These are phyloP conservation scores for Mitragyna speciosa DNA, from an alignment of 257 asterid species.

Conservation along the genomic window DNA sequence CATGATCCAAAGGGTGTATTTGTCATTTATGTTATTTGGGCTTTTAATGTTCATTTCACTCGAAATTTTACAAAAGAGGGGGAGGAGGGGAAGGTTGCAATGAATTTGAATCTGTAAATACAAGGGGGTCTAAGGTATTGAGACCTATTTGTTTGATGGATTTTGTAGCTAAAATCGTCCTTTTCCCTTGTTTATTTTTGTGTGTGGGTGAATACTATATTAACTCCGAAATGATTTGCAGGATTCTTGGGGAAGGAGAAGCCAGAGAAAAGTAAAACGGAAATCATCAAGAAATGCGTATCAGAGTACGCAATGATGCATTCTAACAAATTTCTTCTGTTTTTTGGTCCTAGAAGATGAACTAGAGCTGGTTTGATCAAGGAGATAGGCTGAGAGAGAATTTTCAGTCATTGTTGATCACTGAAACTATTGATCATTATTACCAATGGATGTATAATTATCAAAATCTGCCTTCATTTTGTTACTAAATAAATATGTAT, in stretches of 20 bases:
- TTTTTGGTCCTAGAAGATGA: background rate
- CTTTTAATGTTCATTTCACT: too few species aligned
- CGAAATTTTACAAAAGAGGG: too few species aligned
- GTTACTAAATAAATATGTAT: background rate
- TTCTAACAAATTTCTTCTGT: too few species aligned
- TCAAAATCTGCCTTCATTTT: background rate
- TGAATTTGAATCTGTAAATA: too few species aligned
- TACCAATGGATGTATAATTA: background rate
- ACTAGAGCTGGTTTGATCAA: background rate
- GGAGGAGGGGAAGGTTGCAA: too few species aligned
- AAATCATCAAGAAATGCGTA: background rate
- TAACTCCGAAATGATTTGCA: background rate
- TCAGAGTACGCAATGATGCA: background rate
- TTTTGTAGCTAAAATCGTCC: background rate
- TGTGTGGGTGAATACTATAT: background rate
- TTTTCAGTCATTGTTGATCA: too few species aligned
- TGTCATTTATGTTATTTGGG: too few species aligned
- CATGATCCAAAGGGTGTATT: too few species aligned
- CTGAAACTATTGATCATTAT: too few species aligned
- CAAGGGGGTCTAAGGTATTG: too few species aligned
- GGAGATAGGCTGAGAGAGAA: background rate
- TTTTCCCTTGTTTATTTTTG: background rate
- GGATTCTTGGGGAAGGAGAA: background rate
- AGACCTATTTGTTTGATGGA: too few species aligned
- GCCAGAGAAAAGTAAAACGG: background rate